Evolutionary conservation across 2,329 filamentous ascomycete genomes (phyloP).

Genomic region (Trichoderma oligosporum): DNA sequence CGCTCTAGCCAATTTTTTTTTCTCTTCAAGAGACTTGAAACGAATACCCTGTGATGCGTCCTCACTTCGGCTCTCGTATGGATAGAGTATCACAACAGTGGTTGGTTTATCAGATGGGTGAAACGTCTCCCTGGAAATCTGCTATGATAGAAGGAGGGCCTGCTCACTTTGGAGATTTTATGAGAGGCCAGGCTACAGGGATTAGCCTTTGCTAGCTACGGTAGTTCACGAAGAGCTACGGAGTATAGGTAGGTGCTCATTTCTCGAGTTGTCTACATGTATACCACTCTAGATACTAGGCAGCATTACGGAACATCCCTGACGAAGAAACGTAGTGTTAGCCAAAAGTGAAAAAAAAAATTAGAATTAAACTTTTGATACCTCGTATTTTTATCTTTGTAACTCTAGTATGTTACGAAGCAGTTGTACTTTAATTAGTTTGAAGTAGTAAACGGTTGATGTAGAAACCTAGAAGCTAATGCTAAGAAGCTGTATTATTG

Average conservation of each 20-base stretch:
- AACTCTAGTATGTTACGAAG: background rate
- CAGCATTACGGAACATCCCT: no score
- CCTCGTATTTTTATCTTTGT: background rate
- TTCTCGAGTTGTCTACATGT: no score
- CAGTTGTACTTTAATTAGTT: no score
- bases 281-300: no score
- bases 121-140: background rate
- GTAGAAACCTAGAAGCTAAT: no score
- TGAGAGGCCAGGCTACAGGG: background rate
- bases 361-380: background rate
- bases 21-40: slow-evolving; percentile 1
- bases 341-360: background rate
- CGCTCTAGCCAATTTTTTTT: background rate
- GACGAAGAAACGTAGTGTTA: no score
- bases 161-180: background rate
- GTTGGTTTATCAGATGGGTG: background rate
- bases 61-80: background rate
- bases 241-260: no score
- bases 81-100: background rate
- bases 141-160: background rate
- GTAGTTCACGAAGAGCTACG: no score
- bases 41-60: background rate
- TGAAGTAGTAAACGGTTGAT: no score
- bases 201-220: background rate
- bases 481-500: no score